Evolutionary conservation across 1,139 yeast genomes (phyloP).

Genomic region (Pichia sp.): DNA sequence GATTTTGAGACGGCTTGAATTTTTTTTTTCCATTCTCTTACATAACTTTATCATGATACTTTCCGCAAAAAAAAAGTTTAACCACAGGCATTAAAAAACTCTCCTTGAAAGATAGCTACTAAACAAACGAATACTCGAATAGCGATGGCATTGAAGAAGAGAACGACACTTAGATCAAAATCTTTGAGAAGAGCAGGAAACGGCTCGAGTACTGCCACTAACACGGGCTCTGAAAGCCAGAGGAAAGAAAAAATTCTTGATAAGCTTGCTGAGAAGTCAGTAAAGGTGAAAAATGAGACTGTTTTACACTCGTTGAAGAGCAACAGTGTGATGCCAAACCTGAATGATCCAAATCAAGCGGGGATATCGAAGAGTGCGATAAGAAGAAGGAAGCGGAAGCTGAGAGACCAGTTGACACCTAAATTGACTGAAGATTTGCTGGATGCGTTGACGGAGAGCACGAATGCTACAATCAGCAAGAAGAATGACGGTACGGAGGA

Average conservation of each 20-base stretch:
- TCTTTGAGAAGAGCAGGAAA: conserved; percentile 25
- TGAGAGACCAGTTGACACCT: conserved; percentile 56
- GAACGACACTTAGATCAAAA: conserved; percentile 44
- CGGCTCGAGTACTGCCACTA: neutral
- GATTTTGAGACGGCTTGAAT: neutral
- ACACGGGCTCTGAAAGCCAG: neutral
- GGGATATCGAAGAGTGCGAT: conserved; percentile 60
- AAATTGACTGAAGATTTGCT: conserved; percentile 57
- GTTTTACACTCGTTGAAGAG: conserved; percentile 18
- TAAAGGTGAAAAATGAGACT: neutral
- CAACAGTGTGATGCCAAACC: conserved; percentile 4
- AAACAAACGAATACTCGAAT: neutral
- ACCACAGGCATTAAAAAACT: neutral
- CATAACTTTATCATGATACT: neutral
- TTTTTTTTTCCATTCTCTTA: neutral
- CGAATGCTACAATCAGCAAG: conserved; percentile 28
- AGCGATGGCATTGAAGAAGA: conserved; percentile 42
- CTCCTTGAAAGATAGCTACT: neutral
- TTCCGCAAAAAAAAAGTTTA: neutral
- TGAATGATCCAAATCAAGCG: conserved; percentile 29
- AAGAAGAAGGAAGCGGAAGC: conserved; percentile 62
- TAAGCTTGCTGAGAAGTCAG: conserved; percentile 12
- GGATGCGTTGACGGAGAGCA: conserved; percentile 45
- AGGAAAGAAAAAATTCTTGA: conserved; percentile 18
- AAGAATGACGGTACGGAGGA: conserved; percentile 19